Base-by-base conservation (phyloP, 495 filamentous ascomycete genomes). In the Collariella sp. region DNA sequence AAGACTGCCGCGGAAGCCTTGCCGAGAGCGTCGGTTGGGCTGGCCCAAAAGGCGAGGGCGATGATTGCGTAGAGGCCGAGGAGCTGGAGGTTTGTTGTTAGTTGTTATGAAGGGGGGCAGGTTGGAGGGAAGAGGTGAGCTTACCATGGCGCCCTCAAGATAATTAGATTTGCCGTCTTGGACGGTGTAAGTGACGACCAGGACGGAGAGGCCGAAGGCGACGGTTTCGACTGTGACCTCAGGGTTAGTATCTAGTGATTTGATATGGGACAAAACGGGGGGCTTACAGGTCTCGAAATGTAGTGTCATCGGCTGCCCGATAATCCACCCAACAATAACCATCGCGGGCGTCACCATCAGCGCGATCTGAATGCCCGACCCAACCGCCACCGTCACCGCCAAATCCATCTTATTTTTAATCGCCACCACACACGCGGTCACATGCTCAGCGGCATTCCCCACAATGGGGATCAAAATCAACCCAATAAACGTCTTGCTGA, bases 371-470 rank as follows among this genome's bases (percentile, higher is more conserved):
- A 98, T 83, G 66, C 86, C 88, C 62, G 84, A 89, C 33, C 91
- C 91, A 56, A 98, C 89, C 9, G 91, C 93, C 20, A 96, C 91
- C 16, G 88, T 87, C 71, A 98, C 88, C 16, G 91, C 91, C 15
- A 98, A 78, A 61, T 96, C 89, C 93, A 97, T 98, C 79, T 98
- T 98, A 70, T 94, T 79, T 73, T 95, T 95, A 62, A 85, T 79
- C 0, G 93, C 88, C 38, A 96, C 91, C 26, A 96, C 85, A 36
- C 90, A 84, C 12, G 93, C 93, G 7, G 93, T 96, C 36, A 95
- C 91, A 67, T 98, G 93, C 71, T 98, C 93, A 9, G 93, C 93
- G 2, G 93, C 93, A 63, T 98, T 98, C 54, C 93, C 93, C 33
- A 98, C 93, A 65, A 98, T 96, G 23, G 93, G 93, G 40, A 98